A percentile compares a stretch with the other conserved stretches of the same genome.
phyloP scores from a whole-genome alignment of 2,329 filamentous ascomycete genomes.

The Lasiodiplodia hormozganensis region DNA sequence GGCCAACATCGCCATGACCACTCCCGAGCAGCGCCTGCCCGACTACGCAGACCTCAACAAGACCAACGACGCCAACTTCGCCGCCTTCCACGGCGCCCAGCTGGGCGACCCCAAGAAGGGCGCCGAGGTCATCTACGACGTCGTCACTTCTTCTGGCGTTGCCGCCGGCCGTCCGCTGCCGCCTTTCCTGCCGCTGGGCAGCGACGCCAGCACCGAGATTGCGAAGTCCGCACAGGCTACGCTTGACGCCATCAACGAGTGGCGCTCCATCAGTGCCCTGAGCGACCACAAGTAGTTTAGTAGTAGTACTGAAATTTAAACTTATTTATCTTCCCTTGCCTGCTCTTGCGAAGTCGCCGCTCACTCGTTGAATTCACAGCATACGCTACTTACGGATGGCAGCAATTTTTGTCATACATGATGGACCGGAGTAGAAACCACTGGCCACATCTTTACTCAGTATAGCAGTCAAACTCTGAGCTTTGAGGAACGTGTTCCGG shows the following conservation, averaged over 20 bases:
- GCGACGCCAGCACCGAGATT: slow-evolving; percentile 4
- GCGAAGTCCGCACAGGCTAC: background rate
- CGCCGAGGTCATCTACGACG: slow-evolving; percentile 60
- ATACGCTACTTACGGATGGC: background rate
- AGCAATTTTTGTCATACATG: background rate
- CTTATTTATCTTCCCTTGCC: background rate
- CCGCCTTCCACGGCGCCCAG: slow-evolving; percentile 43
- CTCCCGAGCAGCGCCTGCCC: slow-evolving; percentile 42
- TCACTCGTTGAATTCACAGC: background rate
- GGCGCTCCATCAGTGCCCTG: slow-evolving; percentile 4
- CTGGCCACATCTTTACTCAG: background rate
- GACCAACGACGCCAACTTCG: background rate
- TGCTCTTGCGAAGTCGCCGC: background rate
- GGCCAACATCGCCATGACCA: background rate
- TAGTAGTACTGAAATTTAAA: background rate
- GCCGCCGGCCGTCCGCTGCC: slow-evolving; percentile 37
- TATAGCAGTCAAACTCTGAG: background rate
- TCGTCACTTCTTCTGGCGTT: slow-evolving; percentile 60
- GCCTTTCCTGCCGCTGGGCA: slow-evolving; percentile 11
- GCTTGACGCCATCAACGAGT: background rate
- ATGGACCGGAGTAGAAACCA: background rate
- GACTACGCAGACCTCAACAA: slow-evolving; percentile 50
- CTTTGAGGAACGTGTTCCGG: background rate
- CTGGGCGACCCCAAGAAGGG: slow-evolving; percentile 64
- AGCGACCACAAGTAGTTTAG: background rate